These are phyloP conservation scores for Prunus armeniaca DNA, from an alignment of 306 rosid species.

Conservation along the genomic window DNA sequence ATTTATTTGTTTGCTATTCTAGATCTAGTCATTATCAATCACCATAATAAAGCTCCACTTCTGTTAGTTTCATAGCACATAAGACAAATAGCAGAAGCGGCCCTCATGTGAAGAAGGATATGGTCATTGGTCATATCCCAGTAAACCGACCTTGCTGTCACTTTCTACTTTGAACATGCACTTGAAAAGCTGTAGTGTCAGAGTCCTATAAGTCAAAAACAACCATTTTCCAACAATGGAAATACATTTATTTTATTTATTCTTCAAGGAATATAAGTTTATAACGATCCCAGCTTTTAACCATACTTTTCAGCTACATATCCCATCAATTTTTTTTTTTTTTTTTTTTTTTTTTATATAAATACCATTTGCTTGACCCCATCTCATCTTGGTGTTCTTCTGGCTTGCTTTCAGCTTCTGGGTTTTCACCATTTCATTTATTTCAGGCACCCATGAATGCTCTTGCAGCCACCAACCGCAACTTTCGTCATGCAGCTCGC, in stretches of 20 bases:
- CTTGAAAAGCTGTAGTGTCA: not conserved
- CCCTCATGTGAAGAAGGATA: not conserved
- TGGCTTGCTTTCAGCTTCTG: not conserved
- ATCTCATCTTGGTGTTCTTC: not conserved
- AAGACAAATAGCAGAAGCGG: not conserved
- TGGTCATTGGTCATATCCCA: not conserved
- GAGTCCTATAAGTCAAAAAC: not conserved
- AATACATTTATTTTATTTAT: not conserved
- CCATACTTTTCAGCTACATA: not conserved
- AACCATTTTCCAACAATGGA: not conserved
- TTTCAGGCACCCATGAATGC: constrained; percentile 53
- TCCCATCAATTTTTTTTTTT: not conserved
- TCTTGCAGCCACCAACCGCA: constrained; percentile 67
- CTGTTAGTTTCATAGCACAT: not conserved
- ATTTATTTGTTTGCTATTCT: not conserved
- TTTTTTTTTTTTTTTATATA: no score
- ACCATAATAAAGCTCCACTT: not conserved
- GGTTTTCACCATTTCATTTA: constrained; percentile 2
- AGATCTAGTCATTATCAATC: not conserved
- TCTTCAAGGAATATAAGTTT: not conserved
- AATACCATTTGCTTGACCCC: not conserved
- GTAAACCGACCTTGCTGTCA: not conserved
- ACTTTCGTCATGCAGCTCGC: constrained; percentile 60
- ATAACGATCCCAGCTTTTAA: not conserved
- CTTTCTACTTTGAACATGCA: not conserved